phyloP scores from a whole-genome alignment of 2,329 filamentous ascomycete genomes.

The Fusarium oxysporum region DNA sequence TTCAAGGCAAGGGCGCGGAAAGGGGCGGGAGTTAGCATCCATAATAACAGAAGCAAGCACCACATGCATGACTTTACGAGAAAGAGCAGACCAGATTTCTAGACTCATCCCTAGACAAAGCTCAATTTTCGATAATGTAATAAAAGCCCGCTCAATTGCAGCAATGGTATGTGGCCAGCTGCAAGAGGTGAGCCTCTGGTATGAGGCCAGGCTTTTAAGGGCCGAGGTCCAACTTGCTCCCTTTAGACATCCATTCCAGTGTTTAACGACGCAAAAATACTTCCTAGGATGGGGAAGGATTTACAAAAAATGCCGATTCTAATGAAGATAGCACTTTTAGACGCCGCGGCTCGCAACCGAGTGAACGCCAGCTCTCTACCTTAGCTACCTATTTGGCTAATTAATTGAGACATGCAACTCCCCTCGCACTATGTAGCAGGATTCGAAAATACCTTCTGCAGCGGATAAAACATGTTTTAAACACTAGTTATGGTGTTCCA shows the following conservation, averaged over 20 bases:
- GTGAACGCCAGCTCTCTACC: neutral
- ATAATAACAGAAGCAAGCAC: neutral
- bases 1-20: neutral
- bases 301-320: neutral
- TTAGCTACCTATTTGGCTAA: neutral
- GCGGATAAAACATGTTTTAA: neutral
- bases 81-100: neutral
- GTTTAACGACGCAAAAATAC: neutral
- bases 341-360: neutral
- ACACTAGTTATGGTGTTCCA: neutral
- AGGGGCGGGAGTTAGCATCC: neutral
- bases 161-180: constrained; percentile 26
- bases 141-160: neutral
- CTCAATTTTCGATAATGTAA: neutral
- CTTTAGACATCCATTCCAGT: constrained; percentile 33
- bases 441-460: neutral
- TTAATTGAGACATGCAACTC: neutral
- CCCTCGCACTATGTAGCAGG: neutral
- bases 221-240: constrained; percentile 14
- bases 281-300: neutral
- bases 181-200: constrained; percentile 25
- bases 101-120: constrained; percentile 23
- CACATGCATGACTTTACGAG: neutral
- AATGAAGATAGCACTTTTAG: neutral
- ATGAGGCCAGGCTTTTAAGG: constrained; percentile 28